Evolutionary conservation across 179 eudicot genomes (phyloP).

Genomic region (Actinidia arguta): DNA sequence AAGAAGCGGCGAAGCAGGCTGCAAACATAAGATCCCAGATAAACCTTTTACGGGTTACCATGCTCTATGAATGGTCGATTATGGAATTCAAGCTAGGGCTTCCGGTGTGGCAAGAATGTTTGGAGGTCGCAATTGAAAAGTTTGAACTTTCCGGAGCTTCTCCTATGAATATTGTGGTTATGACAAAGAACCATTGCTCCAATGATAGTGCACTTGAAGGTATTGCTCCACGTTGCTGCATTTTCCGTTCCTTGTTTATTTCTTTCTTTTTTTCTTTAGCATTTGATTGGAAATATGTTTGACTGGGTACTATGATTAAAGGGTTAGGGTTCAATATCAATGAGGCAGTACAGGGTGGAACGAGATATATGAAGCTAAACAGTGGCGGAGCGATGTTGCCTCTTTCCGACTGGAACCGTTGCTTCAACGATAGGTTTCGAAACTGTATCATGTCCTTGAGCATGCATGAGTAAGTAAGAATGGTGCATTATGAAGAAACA

Average conservation of each 20-base stretch:
- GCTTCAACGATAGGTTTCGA: slow-evolving; percentile 72
- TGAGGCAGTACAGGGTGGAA: slow-evolving; percentile 98
- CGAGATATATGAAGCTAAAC: slow-evolving; percentile 95
- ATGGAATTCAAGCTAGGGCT: slow-evolving; percentile 87
- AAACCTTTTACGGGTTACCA: slow-evolving; percentile 84
- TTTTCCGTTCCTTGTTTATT: not conserved
- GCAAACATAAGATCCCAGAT: slow-evolving; percentile 74
- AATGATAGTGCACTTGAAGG: slow-evolving; percentile 82
- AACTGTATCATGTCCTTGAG: slow-evolving; percentile 64
- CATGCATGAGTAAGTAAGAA: slow-evolving; percentile 39
- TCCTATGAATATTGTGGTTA: slow-evolving; percentile 85
- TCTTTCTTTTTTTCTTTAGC: not conserved
- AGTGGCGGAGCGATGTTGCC: slow-evolving; percentile 68
- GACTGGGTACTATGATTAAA: slow-evolving; percentile 34
- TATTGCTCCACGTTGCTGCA: slow-evolving; percentile 24
- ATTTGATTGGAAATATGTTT: not conserved
- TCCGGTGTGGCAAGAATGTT: slow-evolving; percentile 94
- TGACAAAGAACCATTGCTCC: slow-evolving; percentile 94
- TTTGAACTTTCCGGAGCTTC: slow-evolving; percentile 95
- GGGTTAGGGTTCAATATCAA: slow-evolving; percentile 92
- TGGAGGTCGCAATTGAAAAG: slow-evolving; percentile 87
- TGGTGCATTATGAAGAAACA: not conserved
- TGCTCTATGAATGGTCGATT: slow-evolving; percentile 92
- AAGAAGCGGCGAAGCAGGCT: slow-evolving; percentile 62
- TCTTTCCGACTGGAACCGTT: slow-evolving; percentile 86